These are phyloP conservation scores for Ustilago loliicola DNA, from an alignment of 1,284 basidiomycete species.

Conservation along the genomic window DNA sequence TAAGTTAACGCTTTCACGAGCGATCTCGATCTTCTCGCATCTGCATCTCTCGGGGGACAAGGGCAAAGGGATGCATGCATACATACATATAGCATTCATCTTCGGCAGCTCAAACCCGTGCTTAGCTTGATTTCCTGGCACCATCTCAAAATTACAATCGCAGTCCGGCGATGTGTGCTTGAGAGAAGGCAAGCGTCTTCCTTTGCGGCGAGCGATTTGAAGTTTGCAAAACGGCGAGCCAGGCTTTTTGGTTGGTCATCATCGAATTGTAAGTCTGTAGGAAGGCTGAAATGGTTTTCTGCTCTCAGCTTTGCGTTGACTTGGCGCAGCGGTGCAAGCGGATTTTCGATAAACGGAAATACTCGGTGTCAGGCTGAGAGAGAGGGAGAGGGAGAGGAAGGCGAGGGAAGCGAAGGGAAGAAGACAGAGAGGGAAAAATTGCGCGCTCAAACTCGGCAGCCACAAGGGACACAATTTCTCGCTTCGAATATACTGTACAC, in stretches of 20 bases:
- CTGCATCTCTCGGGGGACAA: slow-evolving; percentile 1
- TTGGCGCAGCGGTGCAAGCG: slow-evolving; percentile 6
- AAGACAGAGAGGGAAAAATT: no score
- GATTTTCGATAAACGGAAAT: slow-evolving; percentile 17
- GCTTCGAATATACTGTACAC: background rate
- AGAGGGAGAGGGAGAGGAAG: no score
- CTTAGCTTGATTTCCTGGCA: background rate
- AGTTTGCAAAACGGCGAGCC: background rate
- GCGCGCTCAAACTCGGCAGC: background rate
- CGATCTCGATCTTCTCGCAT: slow-evolving; percentile 6
- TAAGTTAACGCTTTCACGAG: slow-evolving; percentile 25
- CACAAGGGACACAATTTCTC: background rate
- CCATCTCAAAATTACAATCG: background rate
- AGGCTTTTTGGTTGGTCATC: no score
- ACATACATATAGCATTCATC: background rate
- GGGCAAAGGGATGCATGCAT: background rate
- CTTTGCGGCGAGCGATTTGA: background rate
- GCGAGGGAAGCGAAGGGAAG: no score
- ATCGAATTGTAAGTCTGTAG: no score
- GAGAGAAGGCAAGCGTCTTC: background rate
- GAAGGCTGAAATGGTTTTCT: background rate
- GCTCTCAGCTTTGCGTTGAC: background rate
- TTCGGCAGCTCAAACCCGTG: slow-evolving; percentile 1
- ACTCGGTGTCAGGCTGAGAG: background rate
- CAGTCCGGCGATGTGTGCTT: no score